Base-by-base conservation (phyloP, 1,284 basidiomycete genomes). In the Sporisorium reilianum region DNA sequence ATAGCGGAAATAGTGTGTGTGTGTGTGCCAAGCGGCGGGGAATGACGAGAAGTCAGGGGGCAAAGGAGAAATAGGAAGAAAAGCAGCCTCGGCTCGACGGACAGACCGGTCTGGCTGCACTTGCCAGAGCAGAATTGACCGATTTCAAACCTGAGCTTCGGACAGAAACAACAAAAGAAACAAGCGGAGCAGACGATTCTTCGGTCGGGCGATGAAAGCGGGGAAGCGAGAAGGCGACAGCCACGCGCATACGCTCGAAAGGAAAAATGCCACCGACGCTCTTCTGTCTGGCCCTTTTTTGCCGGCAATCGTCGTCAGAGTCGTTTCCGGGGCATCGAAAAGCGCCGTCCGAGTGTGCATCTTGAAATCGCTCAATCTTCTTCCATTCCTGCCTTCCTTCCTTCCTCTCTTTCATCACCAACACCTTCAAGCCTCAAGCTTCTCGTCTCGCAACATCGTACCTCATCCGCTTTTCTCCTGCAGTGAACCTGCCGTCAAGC, bases 1-100 rank as follows among this genome's bases (percentile, higher is more conserved):
- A 56, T 57, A 34, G 45, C 64, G 64, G 64, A 60, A 60, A 56
- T 60, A 55, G 46, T 32, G 10, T 32, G 42, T 36, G 18, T 25
- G 10, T 25, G 44, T 28, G 10, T 38, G 16, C 36, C 36, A 18
- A 8, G 16, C 30, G 53, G 36, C 22, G 53, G 45, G 12, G 40
- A 12, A 28, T 54, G 41, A 41, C 38, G n/a, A n/a, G n/a, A n/a
- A n/a, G n/a, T n/a, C n/a, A n/a, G n/a, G n/a, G n/a, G n/a, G n/a
- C n/a, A n/a, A 41, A 20, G 26, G 6, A 12, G 11, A 32, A 26
- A 30, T 18, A 5, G 16, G n/a, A 38, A 22, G 42, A 18, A 40
- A 40, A 46, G 30, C 16, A n/a, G n/a, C n/a, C n/a, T n/a, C n/a
- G n/a, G n/a, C n/a, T n/a, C n/a, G 25, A 30, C 28, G 8, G 23